Conservation (phyloP, 2,329 filamentous ascomycete species). For the Ophiostoma pallidulum region DNA sequence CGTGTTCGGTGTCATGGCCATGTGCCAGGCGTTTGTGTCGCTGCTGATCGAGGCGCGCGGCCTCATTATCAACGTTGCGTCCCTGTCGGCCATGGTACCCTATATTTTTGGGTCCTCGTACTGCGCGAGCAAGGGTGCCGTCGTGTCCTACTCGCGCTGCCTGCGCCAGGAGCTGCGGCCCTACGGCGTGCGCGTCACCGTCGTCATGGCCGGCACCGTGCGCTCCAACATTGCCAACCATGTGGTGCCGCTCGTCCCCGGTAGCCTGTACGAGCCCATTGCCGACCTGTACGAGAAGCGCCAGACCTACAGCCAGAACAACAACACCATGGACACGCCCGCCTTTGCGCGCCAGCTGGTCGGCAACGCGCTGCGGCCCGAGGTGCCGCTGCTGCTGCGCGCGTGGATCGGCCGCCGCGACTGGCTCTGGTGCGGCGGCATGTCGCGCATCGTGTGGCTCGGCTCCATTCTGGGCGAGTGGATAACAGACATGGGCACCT, state of each 20-base stretch:
- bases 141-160: conserved; percentile 43
- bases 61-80: conserved; percentile 47
- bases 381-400: conserved; percentile 25
- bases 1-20: conserved; percentile 48
- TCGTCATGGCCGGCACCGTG: conserved; percentile 46
- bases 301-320: conserved; percentile 40
- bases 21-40: conserved; percentile 40
- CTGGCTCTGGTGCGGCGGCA: conserved; percentile 34
- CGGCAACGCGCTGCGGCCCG: conserved; percentile 29
- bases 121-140: conserved; percentile 46
- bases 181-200: conserved; percentile 47
- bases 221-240: conserved; percentile 39
- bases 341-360: conserved; percentile 36
- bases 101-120: conserved; percentile 46
- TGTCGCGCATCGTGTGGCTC: conserved; percentile 28
- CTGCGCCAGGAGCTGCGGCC: conserved; percentile 45
- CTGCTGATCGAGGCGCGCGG: conserved; percentile 41
- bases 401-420: conserved; percentile 32
- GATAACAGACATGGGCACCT: conserved; percentile 26
- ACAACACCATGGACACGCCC: conserved; percentile 34
- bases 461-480: conserved; percentile 36
- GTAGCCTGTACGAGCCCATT: conserved; percentile 39
- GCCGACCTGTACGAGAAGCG: conserved; percentile 36
- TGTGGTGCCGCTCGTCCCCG: conserved; percentile 31
- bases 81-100: conserved; percentile 38